Conservation (phyloP, 768 basidiomycete genomes). For the Hericium rajendrae region DNA sequence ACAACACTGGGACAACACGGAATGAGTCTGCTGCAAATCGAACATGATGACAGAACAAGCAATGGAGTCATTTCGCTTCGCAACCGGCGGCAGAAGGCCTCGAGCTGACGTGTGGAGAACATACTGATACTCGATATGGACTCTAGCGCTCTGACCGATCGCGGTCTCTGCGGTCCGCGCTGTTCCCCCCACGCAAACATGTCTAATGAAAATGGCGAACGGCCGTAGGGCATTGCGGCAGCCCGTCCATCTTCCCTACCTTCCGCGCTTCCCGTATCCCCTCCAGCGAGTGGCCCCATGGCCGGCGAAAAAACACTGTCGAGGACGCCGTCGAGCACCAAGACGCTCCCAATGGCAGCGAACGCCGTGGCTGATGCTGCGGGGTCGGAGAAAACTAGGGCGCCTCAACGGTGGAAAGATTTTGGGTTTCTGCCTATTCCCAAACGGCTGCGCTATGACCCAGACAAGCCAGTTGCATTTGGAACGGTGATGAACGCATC, state of each 20-base stretch:
- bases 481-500: conserved; percentile 31
- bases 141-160: too few species aligned
- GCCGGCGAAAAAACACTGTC: not conserved
- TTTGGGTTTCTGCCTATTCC: conserved; percentile 43
- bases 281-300: not conserved
- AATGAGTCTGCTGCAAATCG: too few species aligned
- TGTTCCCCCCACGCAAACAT: not conserved
- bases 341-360: not conserved
- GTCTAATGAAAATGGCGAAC: not conserved
- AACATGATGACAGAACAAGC: too few species aligned
- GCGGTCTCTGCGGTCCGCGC: too few species aligned
- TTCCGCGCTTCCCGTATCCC: not conserved
- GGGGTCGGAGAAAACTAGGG: not conserved
- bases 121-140: too few species aligned
- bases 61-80: too few species aligned
- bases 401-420: conserved; percentile 5
- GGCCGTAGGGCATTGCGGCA: too few species aligned
- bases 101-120: too few species aligned
- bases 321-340: not conserved
- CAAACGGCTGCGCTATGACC: conserved; percentile 29
- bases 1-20: too few species aligned
- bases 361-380: not conserved
- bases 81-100: too few species aligned
- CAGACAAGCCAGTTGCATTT: conserved; percentile 27
- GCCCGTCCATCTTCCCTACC: not conserved